Base-by-base conservation (phyloP, 352 stramenopile species). In the Phytophthora litchii region DNA sequence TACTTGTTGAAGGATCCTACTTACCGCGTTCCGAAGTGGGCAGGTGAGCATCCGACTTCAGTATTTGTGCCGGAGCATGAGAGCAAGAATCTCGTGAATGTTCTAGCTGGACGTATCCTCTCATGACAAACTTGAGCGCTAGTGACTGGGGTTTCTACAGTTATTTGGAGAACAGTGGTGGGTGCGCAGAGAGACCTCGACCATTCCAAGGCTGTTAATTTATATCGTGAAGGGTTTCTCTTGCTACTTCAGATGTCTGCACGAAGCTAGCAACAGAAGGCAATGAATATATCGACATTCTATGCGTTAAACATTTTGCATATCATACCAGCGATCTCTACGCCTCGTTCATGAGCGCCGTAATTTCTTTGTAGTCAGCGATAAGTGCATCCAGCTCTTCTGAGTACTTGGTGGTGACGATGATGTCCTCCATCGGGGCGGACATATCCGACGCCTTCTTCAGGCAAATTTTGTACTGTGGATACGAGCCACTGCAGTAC, bases 341-440 rank as follows among this genome's bases (percentile, higher is more conserved):
- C 29, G 61, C 56, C 55, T 89, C 81, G 51, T 77, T 88, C 66
- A 83, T 70, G 27, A 89, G 73, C 20, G 79, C 67, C n/a, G 80
- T 78, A 64, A 88, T 83, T 62, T 91, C 77, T 55, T 91, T 91
- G 72, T 89, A 91, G 54, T 91, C 82, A 25, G 76, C 56, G 25
- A 91, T 72, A 9, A 89, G 63, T 8, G 73, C 67, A 43, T 74
- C 83, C 34, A 89, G 64, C 54, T 91, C 82, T 40, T 88, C 79
- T 29, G 75, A 78, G 59, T 83, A 76, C 54, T 89, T 89, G 37
- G 82, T 89, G 17, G 78, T 86, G 34, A 91, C 45, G 11, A 88
- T 67, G 20, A 91, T 55, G 21, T 91, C 82, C 25, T 89, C 79
- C 11, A 75, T 66, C 3, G 69, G 67, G 0, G 71, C 66, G 13